phyloP scores from a whole-genome alignment of 1,139 yeast genomes.

The Sugiyamaella neomexicana region DNA sequence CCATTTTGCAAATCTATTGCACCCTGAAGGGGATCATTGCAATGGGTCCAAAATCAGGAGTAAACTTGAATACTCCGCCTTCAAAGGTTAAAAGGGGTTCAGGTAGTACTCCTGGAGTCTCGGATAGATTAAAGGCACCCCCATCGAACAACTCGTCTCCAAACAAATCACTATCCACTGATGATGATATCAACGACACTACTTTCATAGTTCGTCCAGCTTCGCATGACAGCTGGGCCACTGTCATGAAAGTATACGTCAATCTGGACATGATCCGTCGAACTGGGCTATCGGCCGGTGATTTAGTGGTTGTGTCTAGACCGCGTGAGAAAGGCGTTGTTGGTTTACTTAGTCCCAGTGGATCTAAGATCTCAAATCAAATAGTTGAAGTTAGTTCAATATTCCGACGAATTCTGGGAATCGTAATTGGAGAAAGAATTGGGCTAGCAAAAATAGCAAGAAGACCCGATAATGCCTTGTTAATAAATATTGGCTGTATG shows the following conservation, averaged over 20 bases:
- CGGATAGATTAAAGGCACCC: slow-evolving; percentile 7
- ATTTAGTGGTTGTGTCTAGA: slow-evolving; percentile 53
- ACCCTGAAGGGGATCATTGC: background rate
- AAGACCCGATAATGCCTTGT: slow-evolving; percentile 55
- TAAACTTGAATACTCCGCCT: slow-evolving; percentile 27
- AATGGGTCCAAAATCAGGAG: slow-evolving; percentile 19
- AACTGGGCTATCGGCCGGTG: slow-evolving; percentile 55
- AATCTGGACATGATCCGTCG: slow-evolving; percentile 55
- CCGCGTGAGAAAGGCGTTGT: slow-evolving; percentile 41
- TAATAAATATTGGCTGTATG: slow-evolving; percentile 38
- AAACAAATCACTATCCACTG: slow-evolving; percentile 12
- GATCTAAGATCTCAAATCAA: slow-evolving; percentile 37
- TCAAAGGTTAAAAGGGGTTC: slow-evolving; percentile 21
- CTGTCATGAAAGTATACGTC: slow-evolving; percentile 47
- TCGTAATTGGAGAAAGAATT: slow-evolving; percentile 73
- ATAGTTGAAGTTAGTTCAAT: slow-evolving; percentile 54
- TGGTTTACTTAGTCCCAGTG: slow-evolving; percentile 34
- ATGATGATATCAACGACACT: slow-evolving; percentile 5
- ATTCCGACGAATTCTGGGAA: slow-evolving; percentile 55
- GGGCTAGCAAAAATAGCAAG: slow-evolving; percentile 46
- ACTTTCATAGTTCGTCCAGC: slow-evolving; percentile 58
- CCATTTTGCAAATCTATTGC: background rate
- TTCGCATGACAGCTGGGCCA: slow-evolving; percentile 36
- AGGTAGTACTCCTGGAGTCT: slow-evolving; percentile 6
- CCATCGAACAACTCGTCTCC: slow-evolving; percentile 1